Evolutionary conservation across 2,329 filamentous ascomycete genomes (phyloP).

Genomic region (Podosphaera aphanis): DNA sequence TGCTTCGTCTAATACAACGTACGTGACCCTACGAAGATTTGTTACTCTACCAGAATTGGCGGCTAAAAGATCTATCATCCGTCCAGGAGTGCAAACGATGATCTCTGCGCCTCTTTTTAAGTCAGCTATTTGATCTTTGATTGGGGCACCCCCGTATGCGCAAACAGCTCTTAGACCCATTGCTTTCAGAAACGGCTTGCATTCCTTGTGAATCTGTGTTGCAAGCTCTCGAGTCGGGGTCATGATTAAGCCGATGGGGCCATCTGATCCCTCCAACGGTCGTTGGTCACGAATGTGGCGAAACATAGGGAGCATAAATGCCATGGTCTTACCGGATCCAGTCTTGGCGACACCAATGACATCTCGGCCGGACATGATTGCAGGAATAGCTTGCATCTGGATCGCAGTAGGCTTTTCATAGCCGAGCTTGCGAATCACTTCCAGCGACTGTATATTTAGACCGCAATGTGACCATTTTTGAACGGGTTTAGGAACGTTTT

Average conservation of each 20-base stretch:
- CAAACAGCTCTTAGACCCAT: conserved; percentile 70
- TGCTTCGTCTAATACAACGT: conserved; percentile 88
- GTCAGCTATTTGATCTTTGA: conserved; percentile 93
- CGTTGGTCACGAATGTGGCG: conserved; percentile 89
- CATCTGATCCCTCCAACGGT: conserved; percentile 60
- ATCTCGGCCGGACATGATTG: conserved; percentile 88
- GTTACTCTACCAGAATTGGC: conserved; percentile 89
- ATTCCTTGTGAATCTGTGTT: conserved; percentile 80
- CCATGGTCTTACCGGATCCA: conserved; percentile 89
- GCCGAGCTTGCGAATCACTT: conserved; percentile 58
- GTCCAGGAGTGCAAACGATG: conserved; percentile 80
- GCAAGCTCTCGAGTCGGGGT: conserved; percentile 86
- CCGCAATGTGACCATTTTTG: conserved; percentile 95
- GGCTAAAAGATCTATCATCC: conserved; percentile 83
- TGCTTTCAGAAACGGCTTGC: conserved; percentile 79
- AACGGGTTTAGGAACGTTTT: conserved; percentile 77
- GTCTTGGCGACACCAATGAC: conserved; percentile 94
- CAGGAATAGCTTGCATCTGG: conserved; percentile 81
- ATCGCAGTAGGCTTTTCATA: conserved; percentile 84
- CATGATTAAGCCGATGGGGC: conserved; percentile 71
- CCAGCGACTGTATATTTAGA: conserved; percentile 62
- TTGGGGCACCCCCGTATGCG: conserved; percentile 83
- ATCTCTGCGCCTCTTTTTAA: conserved; percentile 89
- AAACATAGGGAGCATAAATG: conserved; percentile 91
- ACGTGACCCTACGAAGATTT: conserved; percentile 70